Conservation (phyloP, 257 asterid genomes). For the Cynanchum wilfordii region DNA sequence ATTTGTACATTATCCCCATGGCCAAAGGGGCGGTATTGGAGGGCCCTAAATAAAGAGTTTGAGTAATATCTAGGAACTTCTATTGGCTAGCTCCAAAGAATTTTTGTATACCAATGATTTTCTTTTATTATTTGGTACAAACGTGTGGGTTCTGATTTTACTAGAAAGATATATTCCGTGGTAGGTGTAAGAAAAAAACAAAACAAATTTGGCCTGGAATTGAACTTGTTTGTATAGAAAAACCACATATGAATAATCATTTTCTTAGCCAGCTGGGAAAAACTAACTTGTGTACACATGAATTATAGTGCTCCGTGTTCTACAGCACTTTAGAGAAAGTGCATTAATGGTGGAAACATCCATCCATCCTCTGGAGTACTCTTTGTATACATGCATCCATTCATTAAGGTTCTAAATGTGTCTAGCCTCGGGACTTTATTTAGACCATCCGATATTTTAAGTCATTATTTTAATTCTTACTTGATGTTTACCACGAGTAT, state of each 20-base stretch:
- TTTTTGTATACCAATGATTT: not conserved
- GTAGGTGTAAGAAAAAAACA: not conserved
- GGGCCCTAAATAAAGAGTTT: not conserved
- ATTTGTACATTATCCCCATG: not conserved
- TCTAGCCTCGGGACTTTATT: too few relatives aligned
- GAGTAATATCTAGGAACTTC: constrained; percentile 14
- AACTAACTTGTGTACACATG: not conserved
- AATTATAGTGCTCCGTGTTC: not conserved
- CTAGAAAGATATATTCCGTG: not conserved
- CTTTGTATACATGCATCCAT: too few relatives aligned
- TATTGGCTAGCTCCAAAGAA: constrained; percentile 14
- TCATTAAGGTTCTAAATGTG: too few relatives aligned
- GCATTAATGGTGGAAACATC: not conserved
- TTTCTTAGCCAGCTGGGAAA: not conserved
- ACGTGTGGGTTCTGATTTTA: not conserved
- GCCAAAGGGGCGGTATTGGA: not conserved
- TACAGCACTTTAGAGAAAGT: not conserved
- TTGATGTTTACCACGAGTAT: too few relatives aligned
- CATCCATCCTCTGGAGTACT: too few relatives aligned
- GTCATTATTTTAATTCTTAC: too few relatives aligned
- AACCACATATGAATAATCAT: not conserved
- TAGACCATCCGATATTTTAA: too few relatives aligned
- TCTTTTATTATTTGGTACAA: not conserved
- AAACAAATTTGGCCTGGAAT: not conserved
- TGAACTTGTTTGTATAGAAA: not conserved